Conservation (phyloP, 2,329 filamentous ascomycete species). For the Ceratocystis albifundus region DNA sequence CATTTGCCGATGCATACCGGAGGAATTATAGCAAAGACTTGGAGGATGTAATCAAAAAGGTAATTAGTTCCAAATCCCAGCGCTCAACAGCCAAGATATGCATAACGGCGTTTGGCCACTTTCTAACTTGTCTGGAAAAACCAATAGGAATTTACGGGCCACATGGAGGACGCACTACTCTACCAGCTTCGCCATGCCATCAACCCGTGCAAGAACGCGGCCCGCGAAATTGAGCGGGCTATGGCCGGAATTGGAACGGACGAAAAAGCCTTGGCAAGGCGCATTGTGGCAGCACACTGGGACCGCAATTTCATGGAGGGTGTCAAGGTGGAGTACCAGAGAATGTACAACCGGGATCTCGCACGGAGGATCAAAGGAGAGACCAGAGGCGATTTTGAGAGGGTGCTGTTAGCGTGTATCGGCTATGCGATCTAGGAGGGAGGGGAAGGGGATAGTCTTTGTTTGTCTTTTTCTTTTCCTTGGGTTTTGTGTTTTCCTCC, state of each 20-base stretch:
- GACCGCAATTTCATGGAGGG: slow-evolving; percentile 60
- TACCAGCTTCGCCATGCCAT: slow-evolving; percentile 65
- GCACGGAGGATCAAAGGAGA: slow-evolving; percentile 63
- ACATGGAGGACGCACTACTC: slow-evolving; percentile 78
- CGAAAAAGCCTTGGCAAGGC: slow-evolving; percentile 63
- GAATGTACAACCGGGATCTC: slow-evolving; percentile 57
- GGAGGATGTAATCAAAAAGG: slow-evolving; percentile 60
- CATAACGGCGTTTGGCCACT: no score
- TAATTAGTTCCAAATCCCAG: slow-evolving; percentile 31
- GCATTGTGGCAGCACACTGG: slow-evolving; percentile 79
- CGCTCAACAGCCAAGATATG: no score
- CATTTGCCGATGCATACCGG: slow-evolving; percentile 65
- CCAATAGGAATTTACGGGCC: slow-evolving; percentile 70
- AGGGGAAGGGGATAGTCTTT: neutral
- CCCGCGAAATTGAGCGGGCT: slow-evolving; percentile 65
- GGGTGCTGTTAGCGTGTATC: slow-evolving; percentile 59
- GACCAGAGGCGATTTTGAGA: slow-evolving; percentile 74
- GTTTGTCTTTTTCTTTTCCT: neutral
- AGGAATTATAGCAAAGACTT: slow-evolving; percentile 59
- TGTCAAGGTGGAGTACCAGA: slow-evolving; percentile 66
- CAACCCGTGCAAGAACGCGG: slow-evolving; percentile 77
- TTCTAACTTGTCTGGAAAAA: slow-evolving; percentile 31
- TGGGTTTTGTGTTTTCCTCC: neutral
- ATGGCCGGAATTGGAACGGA: slow-evolving; percentile 86
- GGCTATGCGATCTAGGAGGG: slow-evolving; percentile 32